phyloP scores from a whole-genome alignment of 257 asterid genomes.

The Mitragyna speciosa region DNA sequence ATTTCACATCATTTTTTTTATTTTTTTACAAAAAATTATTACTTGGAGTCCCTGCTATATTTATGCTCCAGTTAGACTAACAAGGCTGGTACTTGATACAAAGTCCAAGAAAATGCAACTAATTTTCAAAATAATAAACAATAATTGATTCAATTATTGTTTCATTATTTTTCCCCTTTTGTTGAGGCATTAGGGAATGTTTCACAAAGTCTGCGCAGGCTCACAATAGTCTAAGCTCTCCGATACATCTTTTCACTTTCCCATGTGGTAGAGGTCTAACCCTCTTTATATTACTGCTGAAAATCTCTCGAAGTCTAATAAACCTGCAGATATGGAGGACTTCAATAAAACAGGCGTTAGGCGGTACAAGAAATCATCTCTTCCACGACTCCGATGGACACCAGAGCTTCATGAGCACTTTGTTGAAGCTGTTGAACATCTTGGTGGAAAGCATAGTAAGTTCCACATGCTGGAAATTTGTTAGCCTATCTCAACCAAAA shows the following conservation, averaged over 20 bases:
- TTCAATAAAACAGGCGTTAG: constrained; percentile 19
- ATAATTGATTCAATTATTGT: constrained; percentile 4
- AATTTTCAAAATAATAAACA: constrained; percentile 5
- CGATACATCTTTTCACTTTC: constrained; percentile 12
- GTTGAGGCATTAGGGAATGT: constrained; percentile 9
- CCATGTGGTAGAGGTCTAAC: not conserved
- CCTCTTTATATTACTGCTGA: not conserved
- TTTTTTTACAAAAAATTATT: too few species aligned
- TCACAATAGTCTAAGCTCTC: constrained; percentile 17
- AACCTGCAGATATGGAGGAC: not conserved
- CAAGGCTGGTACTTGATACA: not conserved
- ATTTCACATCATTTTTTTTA: too few species aligned
- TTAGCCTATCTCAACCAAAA: not conserved
- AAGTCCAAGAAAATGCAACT: constrained; percentile 1
- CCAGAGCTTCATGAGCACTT: constrained; percentile 38
- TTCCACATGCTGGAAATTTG: not conserved
- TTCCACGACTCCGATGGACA: constrained; percentile 40
- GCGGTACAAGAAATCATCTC: constrained; percentile 31
- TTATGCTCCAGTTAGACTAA: too few species aligned
- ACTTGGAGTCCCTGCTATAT: too few species aligned
- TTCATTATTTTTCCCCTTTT: constrained; percentile 5
- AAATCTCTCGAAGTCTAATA: not conserved
- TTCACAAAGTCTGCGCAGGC: constrained; percentile 21
- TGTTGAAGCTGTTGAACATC: constrained; percentile 31
- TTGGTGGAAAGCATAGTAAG: constrained; percentile 38